Base-by-base conservation (phyloP, 208 protist genomes). In the Phytomonas francai region DNA sequence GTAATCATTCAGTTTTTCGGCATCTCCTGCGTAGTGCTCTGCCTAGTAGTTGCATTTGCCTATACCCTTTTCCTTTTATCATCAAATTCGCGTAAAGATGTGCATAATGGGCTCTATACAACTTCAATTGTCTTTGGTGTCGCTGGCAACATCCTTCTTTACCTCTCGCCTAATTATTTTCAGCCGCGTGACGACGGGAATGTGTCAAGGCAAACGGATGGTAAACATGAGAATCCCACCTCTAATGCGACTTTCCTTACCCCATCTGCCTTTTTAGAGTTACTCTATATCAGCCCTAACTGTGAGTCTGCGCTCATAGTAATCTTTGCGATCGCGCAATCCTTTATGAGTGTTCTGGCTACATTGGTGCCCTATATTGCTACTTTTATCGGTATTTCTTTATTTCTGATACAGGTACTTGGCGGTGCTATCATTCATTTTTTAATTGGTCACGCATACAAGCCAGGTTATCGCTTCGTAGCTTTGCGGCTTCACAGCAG, bases 1-100 rank as follows among this genome's bases (percentile, higher is more conserved):
- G 83, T 95, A n/a, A 64, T 78, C 14, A 29, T 93, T n/a, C 89
- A 95, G 72, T 66, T 72, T 62, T 73, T 87, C 64, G 88, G 88
- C n/a, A 73, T 86, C 57, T 69, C 73, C 16, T 72, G 66, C 30
- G 49, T 91, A 8, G 61, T 68, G 9, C 25, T 70, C 16, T 66
- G 73, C 8, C 63, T 85, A 49, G 59, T 80, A 9, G 19, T 73
- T 16, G 67, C 67, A 7, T 28, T 65, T 36, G 45, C 16, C 12
- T 12, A 49, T 12, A 49, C 39, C 39, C 39, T 49, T 12, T 49
- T 49, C 39, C 39, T 49, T 12, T 49, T 49, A 19, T 49, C 39
- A 6, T 49, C 12, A 9, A 19, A 3, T 19, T 49, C 39, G 39
- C 39, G 16, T 12, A 49, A 49, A 16, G 51, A 64, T 45, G 58